Evolutionary conservation across 768 basidiomycete species (phyloP), one percentile per base, ranked within the genome.

Genomic region (Polyporus arcularius): DNA sequence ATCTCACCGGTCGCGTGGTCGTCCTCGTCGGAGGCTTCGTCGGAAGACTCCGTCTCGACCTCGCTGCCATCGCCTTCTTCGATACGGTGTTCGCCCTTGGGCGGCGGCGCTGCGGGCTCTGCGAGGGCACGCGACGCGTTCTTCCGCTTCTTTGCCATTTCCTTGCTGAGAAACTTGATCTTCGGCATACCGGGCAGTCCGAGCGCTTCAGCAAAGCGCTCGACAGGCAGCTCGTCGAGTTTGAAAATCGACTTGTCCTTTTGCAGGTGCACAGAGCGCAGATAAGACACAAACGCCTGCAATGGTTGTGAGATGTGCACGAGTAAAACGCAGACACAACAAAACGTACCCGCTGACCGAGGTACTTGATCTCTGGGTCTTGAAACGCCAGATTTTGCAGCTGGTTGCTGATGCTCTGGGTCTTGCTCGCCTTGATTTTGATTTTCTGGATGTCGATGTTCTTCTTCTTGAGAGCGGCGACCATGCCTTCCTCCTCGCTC

Each of bases 341-440:
- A 42, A 43, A 18, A 81, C 87, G 59, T 67, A 96, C 96, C 57
- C 93, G 78, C 72, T 98, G 96, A 10, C 89, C 97, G 10, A 99
- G 84, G 73, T 98, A 97, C 72, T 98, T 99, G 75, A 98, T 88
- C 73, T 99, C 95, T 0, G 95, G 92, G 60, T 96, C 94, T 76
- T 94, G 87, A 77, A 98, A 99, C 0, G 91, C 89, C 40, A 97
- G 83, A 55, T 86, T 93, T 74, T 99, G 97, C 47, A 98, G 79
- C 73, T 95, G 90, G 64, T 92, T 92, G 70, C 88, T 83, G 60
- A 97, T 86, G 64, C 82, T 86, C 68, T 88, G 85, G 47, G 90
- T 90, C 78, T 96, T 97, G 75, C 89, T 95, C 51, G 84, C 79
- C 66, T 88, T 87, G 64, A 96, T 89, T 74, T 96, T 97, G 76